These are phyloP conservation scores for Fistulifera pelliculosa DNA, from an alignment of 108 stramenopile genomes.

Conservation along the genomic window DNA sequence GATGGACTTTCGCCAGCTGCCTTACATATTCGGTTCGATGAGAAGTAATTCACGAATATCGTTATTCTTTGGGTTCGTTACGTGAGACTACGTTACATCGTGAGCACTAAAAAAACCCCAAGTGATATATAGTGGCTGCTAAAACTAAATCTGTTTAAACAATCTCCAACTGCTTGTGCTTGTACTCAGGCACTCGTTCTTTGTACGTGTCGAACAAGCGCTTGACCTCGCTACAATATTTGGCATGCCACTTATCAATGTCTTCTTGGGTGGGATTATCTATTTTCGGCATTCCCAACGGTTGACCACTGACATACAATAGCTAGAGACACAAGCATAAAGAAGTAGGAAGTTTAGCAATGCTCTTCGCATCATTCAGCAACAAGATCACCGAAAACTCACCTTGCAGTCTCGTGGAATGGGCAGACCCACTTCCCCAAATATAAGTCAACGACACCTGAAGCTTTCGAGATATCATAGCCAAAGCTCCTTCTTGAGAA, in stretches of 20 bases:
- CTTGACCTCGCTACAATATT: conserved; percentile 49
- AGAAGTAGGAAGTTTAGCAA: no score
- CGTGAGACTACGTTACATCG: no score
- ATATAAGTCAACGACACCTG: conserved; percentile 58
- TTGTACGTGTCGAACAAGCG: conserved; percentile 57
- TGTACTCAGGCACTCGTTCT: conserved; percentile 50
- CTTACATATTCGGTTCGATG: no score
- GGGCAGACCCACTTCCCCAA: conserved; percentile 71
- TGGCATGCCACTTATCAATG: conserved; percentile 59
- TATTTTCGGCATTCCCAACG: conserved; percentile 54
- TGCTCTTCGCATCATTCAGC: no score
- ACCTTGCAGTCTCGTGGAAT: conserved; percentile 57
- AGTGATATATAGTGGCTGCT: no score
- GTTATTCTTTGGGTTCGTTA: no score
- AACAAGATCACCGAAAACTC: not conserved
- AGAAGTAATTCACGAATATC: no score
- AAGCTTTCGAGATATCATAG: conserved; percentile 50
- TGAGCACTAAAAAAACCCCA: no score
- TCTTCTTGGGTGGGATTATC: conserved; percentile 51
- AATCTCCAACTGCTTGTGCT: conserved; percentile 55
- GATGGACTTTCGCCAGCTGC: no score
- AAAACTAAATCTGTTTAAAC: no score
- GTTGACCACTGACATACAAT: conserved; percentile 53
- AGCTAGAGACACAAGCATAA: conserved; percentile 17
- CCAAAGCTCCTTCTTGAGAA: conserved; percentile 43